Evolutionary conservation across 73 alveolate genomes (phyloP).

Genomic region (Uronychia setigera): DNA sequence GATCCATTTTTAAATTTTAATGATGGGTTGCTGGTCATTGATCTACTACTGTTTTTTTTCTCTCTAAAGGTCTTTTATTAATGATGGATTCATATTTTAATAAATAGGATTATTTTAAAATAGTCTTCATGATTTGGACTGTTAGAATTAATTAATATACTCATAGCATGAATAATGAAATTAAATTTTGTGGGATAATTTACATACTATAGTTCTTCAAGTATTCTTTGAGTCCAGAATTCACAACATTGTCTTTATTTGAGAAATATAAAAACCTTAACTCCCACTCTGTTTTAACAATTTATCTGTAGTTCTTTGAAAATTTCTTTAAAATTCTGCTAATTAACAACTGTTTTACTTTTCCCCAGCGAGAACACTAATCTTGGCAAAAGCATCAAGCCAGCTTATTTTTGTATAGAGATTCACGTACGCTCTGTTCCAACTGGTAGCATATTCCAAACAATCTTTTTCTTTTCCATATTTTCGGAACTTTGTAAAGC

Average conservation of each 20-base stretch:
- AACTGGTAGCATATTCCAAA: constrained; percentile 38
- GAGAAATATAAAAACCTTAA: too few species aligned
- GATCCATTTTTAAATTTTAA: neutral
- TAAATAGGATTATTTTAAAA: too few species aligned
- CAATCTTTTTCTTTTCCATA: constrained; percentile 17
- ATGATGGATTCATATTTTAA: too few species aligned
- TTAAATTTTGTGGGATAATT: neutral
- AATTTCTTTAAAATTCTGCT: constrained; percentile 28
- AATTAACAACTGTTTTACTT: neutral
- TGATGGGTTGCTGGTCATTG: neutral
- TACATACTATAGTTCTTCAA: neutral
- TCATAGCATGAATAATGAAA: constrained; percentile 4
- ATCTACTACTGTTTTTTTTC: too few species aligned
- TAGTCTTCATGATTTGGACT: neutral
- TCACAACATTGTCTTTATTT: constrained; percentile 26
- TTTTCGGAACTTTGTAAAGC: neutral
- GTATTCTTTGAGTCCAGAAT: neutral
- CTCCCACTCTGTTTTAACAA: too few species aligned
- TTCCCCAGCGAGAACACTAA: constrained; percentile 32
- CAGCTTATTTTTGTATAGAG: constrained; percentile 7
- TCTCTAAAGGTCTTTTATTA: too few species aligned
- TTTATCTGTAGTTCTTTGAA: constrained; percentile 18
- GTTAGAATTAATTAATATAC: constrained; percentile 11
- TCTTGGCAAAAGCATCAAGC: constrained; percentile 48
- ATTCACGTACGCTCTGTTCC: constrained; percentile 48